A percentile compares a stretch with the other conserved stretches of the same genome.
These are phyloP conservation scores for Isatis tinctoria DNA, from an alignment of 345 rosid species.

Conservation along the genomic window DNA sequence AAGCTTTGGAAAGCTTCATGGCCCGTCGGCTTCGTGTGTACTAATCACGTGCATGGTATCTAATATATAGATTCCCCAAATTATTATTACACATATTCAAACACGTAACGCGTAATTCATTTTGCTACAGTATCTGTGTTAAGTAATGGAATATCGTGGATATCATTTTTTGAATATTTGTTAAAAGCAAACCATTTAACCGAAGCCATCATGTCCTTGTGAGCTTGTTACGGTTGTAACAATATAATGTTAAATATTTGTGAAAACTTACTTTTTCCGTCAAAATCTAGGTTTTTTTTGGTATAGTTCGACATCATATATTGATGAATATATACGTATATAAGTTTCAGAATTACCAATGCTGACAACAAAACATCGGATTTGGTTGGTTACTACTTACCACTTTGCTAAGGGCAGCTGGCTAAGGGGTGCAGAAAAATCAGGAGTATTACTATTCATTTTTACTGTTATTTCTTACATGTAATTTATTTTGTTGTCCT, in stretches of 20 bases:
- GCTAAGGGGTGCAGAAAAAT: no score
- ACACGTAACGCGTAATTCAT: not conserved
- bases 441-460: not conserved
- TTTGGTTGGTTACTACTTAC: no score
- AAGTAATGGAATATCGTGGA: not conserved
- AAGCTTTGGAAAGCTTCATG: not conserved
- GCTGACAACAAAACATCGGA: not conserved
- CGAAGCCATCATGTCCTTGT: not conserved
- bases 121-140: not conserved
- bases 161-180: not conserved
- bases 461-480: not conserved
- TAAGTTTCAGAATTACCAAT: not conserved
- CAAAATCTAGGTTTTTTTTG: not conserved
- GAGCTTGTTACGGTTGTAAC: not conserved
- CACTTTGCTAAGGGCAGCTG: no score
- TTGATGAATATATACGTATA: not conserved
- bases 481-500: not conserved
- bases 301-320: not conserved
- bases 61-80: no score
- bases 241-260: not conserved
- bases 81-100: not conserved
- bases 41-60: constrained; percentile 12
- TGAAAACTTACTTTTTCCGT: not conserved
- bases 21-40: constrained; percentile 1
- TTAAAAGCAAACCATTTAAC: not conserved